Base-by-base conservation (phyloP, 768 basidiomycete species). In the Pisolithus albus region DNA sequence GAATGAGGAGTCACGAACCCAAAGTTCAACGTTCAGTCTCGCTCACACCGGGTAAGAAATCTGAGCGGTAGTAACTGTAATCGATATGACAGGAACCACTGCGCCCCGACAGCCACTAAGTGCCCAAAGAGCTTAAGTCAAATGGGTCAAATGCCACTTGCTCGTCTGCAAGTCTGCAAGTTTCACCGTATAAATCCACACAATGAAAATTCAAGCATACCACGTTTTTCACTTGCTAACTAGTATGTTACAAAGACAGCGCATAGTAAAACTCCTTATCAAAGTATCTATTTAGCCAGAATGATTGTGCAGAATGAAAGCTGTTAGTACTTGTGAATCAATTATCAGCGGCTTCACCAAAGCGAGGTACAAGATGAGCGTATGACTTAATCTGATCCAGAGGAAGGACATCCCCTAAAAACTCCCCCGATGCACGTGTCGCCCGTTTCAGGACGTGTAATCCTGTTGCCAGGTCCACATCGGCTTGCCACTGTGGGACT, bases 241-340 rank as follows among this genome's bases (percentile, higher is more conserved):
- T 0, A n/a, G n/a, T n/a, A n/a, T n/a, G n/a, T 10, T 30, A 9
- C 30, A 30, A 30, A 1, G 8, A 30, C 30, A 39, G 38, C 13
- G 39, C 45, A 21, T 48, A 55, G 23, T 40, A 60, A 18, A 59
- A 23, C 5, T 70, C 65, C 47, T 70, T 71, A 40, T 61, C 56
- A 38, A 62, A 64, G 49, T 66, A 70, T 26, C 61, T 64, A 46
- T 71, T 67, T 47, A 71, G 45, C 13, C 55, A 63, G 46, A 63
- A 66, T 30, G 66, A 54, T 0, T 52, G 21, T 42, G 56, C 47
- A 41, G 47, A 63, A 5, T 56, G 44, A 16, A 57, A 21, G 38
- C 59, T 61, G 21, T 59, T 70, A 36, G 48, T 37, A 7, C 49
- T 46, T 1, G 54, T 64, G 10, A 70, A 56, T 18, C 51, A 16